phyloP scores from a whole-genome alignment of 1,284 basidiomycete species.

The Rhodotorula mucilaginosa region DNA sequence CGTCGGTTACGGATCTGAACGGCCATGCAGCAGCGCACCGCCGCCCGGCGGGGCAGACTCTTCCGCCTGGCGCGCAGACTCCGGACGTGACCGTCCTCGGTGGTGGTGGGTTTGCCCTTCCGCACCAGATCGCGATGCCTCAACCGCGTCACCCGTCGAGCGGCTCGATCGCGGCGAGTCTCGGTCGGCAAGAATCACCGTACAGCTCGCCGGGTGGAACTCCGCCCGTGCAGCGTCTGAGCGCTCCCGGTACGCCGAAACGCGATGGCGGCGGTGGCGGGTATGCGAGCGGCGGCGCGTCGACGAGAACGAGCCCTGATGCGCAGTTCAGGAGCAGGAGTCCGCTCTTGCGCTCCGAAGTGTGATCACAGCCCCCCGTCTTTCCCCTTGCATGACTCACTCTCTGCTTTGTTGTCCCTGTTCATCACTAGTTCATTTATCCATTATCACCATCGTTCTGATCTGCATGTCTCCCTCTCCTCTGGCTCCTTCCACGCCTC shows the following conservation, averaged over 20 bases:
- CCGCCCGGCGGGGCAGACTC: slow-evolving; percentile 11
- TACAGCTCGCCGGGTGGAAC: not conserved
- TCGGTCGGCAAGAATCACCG: not conserved
- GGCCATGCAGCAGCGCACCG: not conserved
- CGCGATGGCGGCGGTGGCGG: not conserved
- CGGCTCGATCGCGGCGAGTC: not conserved
- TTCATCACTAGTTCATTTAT: not conserved
- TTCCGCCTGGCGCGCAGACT: slow-evolving; percentile 18
- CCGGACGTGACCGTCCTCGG: slow-evolving; percentile 15
- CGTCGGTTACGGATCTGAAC: not conserved
- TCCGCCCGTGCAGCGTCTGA: not conserved
- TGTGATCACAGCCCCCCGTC: too few relatives aligned
- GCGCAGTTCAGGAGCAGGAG: slow-evolving; percentile 1
- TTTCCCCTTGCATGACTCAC: too few relatives aligned
- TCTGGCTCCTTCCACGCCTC: not conserved
- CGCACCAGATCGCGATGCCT: not conserved
- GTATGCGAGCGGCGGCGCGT: not conserved
- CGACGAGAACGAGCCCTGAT: slow-evolving; percentile 3
- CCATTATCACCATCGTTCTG: not conserved
- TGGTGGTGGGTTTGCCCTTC: not conserved
- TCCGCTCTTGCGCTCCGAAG: not conserved
- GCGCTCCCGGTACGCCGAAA: not conserved
- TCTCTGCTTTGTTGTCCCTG: too few relatives aligned
- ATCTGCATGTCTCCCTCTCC: not conserved
- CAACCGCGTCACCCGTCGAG: not conserved